Conservation (phyloP, 2,329 filamentous ascomycete species). For the Beauveria asiatica region DNA sequence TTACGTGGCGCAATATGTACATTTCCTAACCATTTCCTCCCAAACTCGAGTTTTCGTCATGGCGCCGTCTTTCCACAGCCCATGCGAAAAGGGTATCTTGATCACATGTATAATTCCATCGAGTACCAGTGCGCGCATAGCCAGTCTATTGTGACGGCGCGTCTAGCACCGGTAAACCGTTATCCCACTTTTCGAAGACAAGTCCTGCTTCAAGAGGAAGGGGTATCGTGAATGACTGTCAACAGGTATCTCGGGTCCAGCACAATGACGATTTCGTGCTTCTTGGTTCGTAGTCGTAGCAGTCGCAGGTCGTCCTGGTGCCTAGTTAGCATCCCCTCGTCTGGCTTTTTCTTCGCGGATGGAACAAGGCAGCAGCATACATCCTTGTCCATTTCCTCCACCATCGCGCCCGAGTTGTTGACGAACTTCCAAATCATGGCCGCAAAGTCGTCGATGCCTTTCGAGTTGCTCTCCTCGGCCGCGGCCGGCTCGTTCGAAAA, state of each 20-base stretch:
- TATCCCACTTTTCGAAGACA: background rate
- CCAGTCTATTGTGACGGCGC: background rate
- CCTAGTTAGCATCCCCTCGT: constrained; percentile 15
- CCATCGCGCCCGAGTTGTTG: constrained; percentile 56
- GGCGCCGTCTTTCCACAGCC: background rate
- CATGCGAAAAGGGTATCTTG: constrained; percentile 5
- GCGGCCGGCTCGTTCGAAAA: constrained; percentile 38
- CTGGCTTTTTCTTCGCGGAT: background rate
- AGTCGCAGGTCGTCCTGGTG: constrained; percentile 66
- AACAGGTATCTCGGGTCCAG: constrained; percentile 73
- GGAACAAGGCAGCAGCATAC: constrained; percentile 27
- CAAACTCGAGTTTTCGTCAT: too few relatives aligned
- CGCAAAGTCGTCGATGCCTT: constrained; percentile 64
- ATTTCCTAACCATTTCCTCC: background rate
- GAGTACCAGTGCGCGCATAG: background rate
- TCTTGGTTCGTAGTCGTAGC: constrained; percentile 69
- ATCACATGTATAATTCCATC: background rate
- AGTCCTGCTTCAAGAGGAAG: constrained; percentile 44
- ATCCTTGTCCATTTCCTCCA: constrained; percentile 66
- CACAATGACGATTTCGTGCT: constrained; percentile 76
- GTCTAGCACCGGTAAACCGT: too few relatives aligned
- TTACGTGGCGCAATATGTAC: background rate
- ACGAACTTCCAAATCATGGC: constrained; percentile 70
- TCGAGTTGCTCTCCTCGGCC: constrained; percentile 40
- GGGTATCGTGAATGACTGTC: constrained; percentile 75